Conservation (phyloP, 164 flowering plant species). For the Chimonanthus praecox region DNA sequence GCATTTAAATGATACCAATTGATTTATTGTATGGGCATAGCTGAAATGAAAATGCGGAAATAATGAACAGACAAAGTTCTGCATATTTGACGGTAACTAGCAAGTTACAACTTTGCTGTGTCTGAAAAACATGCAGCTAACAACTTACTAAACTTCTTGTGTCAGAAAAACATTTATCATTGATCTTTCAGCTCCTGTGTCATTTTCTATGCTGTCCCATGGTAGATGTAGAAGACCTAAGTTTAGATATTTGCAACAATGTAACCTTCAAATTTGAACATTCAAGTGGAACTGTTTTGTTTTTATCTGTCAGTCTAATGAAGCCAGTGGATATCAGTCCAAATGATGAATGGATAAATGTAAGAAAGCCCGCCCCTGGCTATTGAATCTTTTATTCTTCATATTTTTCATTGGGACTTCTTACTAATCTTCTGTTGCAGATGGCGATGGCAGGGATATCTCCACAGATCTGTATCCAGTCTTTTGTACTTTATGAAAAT, state of each 20-base stretch:
- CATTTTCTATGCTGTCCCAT: background rate
- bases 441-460: constrained; percentile 93
- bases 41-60: background rate
- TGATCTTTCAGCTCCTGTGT: background rate
- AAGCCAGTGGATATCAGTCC: constrained; percentile 93
- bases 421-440: constrained; percentile 32
- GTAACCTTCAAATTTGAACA: background rate
- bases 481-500: constrained; percentile 8
- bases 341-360: constrained; percentile 91
- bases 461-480: constrained; percentile 82
- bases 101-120: background rate
- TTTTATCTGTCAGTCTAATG: constrained; percentile 60
- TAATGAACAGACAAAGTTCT: background rate
- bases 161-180: background rate
- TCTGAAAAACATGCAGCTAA: background rate
- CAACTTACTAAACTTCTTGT: background rate
- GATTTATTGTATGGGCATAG: background rate
- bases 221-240: background rate
- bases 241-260: background rate
- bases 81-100: background rate
- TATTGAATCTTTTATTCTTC: background rate
- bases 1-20: background rate
- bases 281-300: background rate
- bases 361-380: constrained; percentile 28
- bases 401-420: background rate